Evolutionary conservation across 805 yeast species (phyloP).

Genomic region (Jamesozyma gamospora): DNA sequence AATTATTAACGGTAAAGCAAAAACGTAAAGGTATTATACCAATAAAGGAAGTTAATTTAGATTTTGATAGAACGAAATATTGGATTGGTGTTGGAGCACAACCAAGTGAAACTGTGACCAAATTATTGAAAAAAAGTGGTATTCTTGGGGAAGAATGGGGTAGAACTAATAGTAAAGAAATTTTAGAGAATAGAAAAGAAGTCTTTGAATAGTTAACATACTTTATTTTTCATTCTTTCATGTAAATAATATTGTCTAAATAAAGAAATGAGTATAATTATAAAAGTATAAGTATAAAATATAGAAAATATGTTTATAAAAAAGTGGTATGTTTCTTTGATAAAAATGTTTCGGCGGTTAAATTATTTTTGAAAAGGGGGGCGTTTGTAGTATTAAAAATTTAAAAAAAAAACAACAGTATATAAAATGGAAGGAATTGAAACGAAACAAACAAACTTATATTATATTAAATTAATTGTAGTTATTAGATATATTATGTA

Average conservation of each 20-base stretch:
- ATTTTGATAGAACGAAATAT: slow-evolving; percentile 81
- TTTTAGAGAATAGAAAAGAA: slow-evolving; percentile 19
- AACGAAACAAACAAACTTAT: no score
- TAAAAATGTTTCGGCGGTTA: no score
- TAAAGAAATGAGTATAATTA: no score
- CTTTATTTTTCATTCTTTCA: neutral
- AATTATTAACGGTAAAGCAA: slow-evolving; percentile 50
- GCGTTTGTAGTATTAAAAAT: no score
- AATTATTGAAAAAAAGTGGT: slow-evolving; percentile 71
- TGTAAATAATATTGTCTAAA: neutral
- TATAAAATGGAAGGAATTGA: no score
- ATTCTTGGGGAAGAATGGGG: slow-evolving; percentile 30
- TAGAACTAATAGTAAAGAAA: slow-evolving; percentile 11
- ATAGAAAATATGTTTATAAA: no score
- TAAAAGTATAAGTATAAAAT: no score
- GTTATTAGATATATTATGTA: no score
- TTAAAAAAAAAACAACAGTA: no score
- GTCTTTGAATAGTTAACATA: slow-evolving; percentile 14
- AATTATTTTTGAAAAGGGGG: no score
- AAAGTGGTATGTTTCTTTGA: no score
- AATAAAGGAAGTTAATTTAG: slow-evolving; percentile 70
- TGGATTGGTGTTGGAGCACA: slow-evolving; percentile 98
- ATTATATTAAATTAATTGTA: no score
- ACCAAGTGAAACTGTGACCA: slow-evolving; percentile 73
- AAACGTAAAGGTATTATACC: slow-evolving; percentile 47